Evolutionary conservation across 306 rosid species (phyloP).

Genomic region (barrel medic (Medicago truncatula)): MtrunA17r5.0-ANR NC_053043.1:2266501-2267000

Average conservation of each 20-base stretch:
- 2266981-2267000: background rate
- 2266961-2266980: constrained; percentile 7
- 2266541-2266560: constrained; percentile 5
- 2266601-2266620: constrained; percentile 33
- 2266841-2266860: background rate
- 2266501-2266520: background rate
- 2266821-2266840: constrained; percentile 18
- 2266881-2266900: constrained; percentile 5
- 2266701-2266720: constrained; percentile 35
- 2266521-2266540: constrained; percentile 29
- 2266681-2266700: constrained; percentile 13
- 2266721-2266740: constrained; percentile 39
- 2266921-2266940: constrained; percentile 27
- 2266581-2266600: background rate
- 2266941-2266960: constrained; percentile 9
- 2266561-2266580: background rate
- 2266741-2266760: constrained; percentile 95
- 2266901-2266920: constrained; percentile 13
- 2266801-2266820: constrained; percentile 35
- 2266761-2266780: constrained; percentile 73
- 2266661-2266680: constrained; percentile 36
- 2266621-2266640: constrained; percentile 22
- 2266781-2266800: constrained; percentile 78
- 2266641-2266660: constrained; percentile 40
- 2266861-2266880: constrained; percentile 29